phyloP scores from a whole-genome alignment of 2,329 filamentous ascomycete genomes.

The Cercospora sp. region DNA sequence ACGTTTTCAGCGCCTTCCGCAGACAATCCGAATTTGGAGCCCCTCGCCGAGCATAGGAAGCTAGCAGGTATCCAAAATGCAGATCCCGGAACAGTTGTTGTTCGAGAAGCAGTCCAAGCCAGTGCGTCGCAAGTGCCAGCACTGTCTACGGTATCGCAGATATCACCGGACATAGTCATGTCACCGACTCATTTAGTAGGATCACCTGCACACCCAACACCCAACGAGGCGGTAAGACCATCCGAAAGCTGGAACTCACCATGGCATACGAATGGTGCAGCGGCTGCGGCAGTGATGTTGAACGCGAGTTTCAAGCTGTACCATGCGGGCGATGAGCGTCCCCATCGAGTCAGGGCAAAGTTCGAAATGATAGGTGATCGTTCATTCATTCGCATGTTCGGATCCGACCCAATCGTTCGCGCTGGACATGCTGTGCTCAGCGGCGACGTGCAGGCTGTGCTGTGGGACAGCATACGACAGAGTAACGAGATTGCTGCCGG shows the following conservation, averaged over 20 bases:
- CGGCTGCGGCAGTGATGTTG: not conserved
- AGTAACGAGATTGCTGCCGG: slow-evolving; percentile 2
- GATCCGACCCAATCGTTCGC: slow-evolving; percentile 15
- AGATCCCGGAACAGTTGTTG: not conserved
- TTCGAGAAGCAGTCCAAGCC: not conserved
- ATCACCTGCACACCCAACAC: not conserved
- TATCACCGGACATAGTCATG: not conserved
- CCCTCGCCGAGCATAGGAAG: not conserved
- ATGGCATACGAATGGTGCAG: not conserved
- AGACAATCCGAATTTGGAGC: not conserved
- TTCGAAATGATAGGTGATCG: slow-evolving; percentile 2
- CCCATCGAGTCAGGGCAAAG: not conserved
- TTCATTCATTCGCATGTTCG: slow-evolving; percentile 10
- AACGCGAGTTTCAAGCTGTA: slow-evolving; percentile 2
- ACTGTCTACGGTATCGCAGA: not conserved
- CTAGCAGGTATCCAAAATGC: not conserved
- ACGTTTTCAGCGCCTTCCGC: not conserved
- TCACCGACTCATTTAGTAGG: not conserved
- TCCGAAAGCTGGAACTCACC: not conserved
- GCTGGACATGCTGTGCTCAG: slow-evolving; percentile 22
- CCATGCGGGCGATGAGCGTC: slow-evolving; percentile 4
- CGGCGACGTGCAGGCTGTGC: slow-evolving; percentile 21
- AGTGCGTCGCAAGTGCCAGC: not conserved
- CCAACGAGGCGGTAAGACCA: not conserved
- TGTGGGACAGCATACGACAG: slow-evolving; percentile 16